These are phyloP conservation scores for Arxiozyma slooffiae DNA, from an alignment of 1,139 yeast genomes.

Conservation along the genomic window DNA sequence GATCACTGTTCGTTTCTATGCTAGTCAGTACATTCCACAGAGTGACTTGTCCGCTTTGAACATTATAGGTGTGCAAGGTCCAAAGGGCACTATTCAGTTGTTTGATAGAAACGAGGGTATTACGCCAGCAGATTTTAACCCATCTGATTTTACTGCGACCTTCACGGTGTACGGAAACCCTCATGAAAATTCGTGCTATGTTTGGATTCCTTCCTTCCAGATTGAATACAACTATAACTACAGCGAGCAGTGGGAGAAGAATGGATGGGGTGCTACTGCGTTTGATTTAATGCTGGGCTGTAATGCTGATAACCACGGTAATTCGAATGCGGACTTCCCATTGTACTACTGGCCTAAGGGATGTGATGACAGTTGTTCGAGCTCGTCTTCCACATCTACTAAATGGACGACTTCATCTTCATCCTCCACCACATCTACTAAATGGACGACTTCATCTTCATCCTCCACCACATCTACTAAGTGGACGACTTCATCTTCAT, in stretches of 20 bases:
- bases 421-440: too few species aligned
- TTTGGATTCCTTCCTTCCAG: constrained; percentile 25
- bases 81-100: constrained; percentile 18
- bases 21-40: constrained; percentile 15
- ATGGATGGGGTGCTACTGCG: too few species aligned
- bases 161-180: too few species aligned
- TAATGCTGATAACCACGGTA: too few species aligned
- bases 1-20: constrained; percentile 25
- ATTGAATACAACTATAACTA: constrained; percentile 27
- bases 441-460: too few species aligned
- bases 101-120: constrained; percentile 21
- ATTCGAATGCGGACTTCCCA: too few species aligned
- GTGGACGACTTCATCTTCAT: too few species aligned
- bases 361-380: constrained; percentile 2
- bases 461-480: too few species aligned
- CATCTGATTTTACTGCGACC: constrained; percentile 27
- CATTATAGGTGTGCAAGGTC: constrained; percentile 23
- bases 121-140: constrained; percentile 14
- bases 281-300: too few species aligned
- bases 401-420: too few species aligned
- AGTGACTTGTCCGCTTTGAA: constrained; percentile 23
- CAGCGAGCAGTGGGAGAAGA: too few species aligned
- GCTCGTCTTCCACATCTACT: too few species aligned
- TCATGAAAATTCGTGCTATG: constrained; percentile 2
- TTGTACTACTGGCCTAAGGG: constrained; percentile 23